These are phyloP conservation scores for Sporobolus alterniflorus DNA, from an alignment of 202 grass and related monocot genomes.

Conservation along the genomic window DNA sequence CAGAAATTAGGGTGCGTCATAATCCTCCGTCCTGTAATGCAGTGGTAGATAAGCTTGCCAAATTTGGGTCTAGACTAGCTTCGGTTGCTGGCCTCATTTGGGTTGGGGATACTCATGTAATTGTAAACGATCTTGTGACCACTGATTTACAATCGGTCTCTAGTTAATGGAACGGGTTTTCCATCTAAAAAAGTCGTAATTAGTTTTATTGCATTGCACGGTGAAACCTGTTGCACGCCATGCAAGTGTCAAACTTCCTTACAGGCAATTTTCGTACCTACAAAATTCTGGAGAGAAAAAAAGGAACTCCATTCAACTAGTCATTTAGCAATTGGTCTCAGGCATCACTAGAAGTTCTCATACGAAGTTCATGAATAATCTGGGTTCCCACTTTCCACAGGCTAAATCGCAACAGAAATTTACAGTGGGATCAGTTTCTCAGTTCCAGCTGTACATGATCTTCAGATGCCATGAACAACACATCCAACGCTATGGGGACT, in stretches of 20 bases:
- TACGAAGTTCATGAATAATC: constrained; percentile 23
- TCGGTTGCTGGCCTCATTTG: too few species aligned
- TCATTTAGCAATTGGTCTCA: constrained; percentile 18
- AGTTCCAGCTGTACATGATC: constrained; percentile 50
- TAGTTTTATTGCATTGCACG: neutral
- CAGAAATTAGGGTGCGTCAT: too few species aligned
- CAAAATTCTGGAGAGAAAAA: constrained; percentile 4
- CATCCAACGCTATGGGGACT: constrained; percentile 15
- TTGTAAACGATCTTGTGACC: too few species aligned
- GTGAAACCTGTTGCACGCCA: neutral
- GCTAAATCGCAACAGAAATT: constrained; percentile 30
- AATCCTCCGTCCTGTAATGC: too few species aligned
- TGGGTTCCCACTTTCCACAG: constrained; percentile 19
- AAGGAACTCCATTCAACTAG: constrained; percentile 25
- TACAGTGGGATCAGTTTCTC: constrained; percentile 40
- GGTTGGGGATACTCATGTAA: too few species aligned
- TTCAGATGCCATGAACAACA: constrained; percentile 33
- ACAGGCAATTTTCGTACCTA: constrained; percentile 13
- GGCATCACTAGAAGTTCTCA: constrained; percentile 15
- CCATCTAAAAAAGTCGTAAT: too few species aligned
- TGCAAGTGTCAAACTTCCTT: neutral
- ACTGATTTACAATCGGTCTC: too few species aligned
- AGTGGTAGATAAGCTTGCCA: too few species aligned
- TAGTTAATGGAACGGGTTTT: too few species aligned
- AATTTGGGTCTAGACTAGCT: too few species aligned